Base-by-base conservation (phyloP, 1,284 basidiomycete genomes). In the Irpex sp. region DNA sequence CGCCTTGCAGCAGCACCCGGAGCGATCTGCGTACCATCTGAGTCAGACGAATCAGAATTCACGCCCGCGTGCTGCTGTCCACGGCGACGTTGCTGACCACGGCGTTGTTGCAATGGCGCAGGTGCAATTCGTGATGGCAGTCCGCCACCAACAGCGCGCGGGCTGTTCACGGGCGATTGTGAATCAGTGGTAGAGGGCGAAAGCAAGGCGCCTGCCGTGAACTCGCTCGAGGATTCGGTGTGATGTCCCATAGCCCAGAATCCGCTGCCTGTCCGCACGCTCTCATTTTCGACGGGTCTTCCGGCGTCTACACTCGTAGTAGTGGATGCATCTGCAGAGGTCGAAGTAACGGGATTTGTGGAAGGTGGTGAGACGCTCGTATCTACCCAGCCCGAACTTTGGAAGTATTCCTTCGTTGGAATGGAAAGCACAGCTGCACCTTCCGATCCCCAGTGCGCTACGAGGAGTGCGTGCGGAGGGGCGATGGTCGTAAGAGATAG, bases 351-450 rank as follows among this genome's bases (percentile, higher is more conserved):
- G 57, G 64, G 50, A 17, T 58, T 36, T 5, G 58, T 33, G 15
- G 62, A 21, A 15, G 50, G 57, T 15, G 55, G 46, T 6, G 47
- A 35, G 19, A 21, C 47, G 36, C 39, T 59, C 3, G 62, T 36
- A 37, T 76, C 76, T 1, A 87, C 83, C 90, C 90, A 92, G 1
- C 86, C 87, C 0, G 88, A 90, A 66, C 86, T 87, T 68, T 93
- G 92, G 69, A 92, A 90, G 73, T 93, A 93, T 68, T 93, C 91
- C 66, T 83, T 83, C 0, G 90, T 92, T 0, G 91, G 92, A 5
- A 93, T 75, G n/a, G 89, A 91, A 60, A 93, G 81, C 1, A 89
- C 85, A 0, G 91, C 92, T 0, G 88, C 88, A 6, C 90, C 90
- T 54, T 90, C 87, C 26, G 79, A 77, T 9, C 90, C 90, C 83